Conservation (phyloP, 805 yeast genomes). For the Wickerhamomyces sydowiorum region DNA sequence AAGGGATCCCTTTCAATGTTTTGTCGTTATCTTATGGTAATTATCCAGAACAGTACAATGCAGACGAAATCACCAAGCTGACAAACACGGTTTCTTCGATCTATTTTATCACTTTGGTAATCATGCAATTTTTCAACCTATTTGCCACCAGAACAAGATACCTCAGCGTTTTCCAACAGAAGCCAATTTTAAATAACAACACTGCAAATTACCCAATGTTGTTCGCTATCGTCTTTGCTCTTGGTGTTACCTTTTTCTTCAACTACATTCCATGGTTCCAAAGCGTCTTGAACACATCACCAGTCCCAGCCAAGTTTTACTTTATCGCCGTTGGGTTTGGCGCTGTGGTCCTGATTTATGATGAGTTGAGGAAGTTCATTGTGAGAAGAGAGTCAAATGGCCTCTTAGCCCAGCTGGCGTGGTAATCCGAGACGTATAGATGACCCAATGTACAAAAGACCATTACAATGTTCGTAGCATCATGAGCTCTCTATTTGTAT, state of each 20-base stretch:
- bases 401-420: constrained; percentile 33
- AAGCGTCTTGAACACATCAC: constrained; percentile 27
- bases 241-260: constrained; percentile 35
- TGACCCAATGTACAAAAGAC: not conserved
- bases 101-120: constrained; percentile 41
- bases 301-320: constrained; percentile 40
- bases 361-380: constrained; percentile 35
- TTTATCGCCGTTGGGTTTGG: constrained; percentile 43
- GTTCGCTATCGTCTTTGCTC: constrained; percentile 29
- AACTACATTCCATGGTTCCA: constrained; percentile 37
- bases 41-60: constrained; percentile 17
- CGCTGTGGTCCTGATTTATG: constrained; percentile 30
- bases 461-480: not conserved
- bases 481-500: too few species aligned
- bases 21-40: constrained; percentile 32
- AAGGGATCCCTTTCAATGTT: constrained; percentile 29
- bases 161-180: constrained; percentile 35
- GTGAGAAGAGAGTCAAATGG: constrained; percentile 33
- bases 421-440: too few species aligned
- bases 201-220: constrained; percentile 22
- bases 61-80: constrained; percentile 19
- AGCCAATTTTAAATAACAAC: constrained; percentile 29
- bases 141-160: constrained; percentile 37
- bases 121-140: constrained; percentile 41
- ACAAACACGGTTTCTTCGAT: constrained; percentile 34